Evolutionary conservation across 169 alveolate species (phyloP).

Genomic region (Eimeria falciformis): DNA sequence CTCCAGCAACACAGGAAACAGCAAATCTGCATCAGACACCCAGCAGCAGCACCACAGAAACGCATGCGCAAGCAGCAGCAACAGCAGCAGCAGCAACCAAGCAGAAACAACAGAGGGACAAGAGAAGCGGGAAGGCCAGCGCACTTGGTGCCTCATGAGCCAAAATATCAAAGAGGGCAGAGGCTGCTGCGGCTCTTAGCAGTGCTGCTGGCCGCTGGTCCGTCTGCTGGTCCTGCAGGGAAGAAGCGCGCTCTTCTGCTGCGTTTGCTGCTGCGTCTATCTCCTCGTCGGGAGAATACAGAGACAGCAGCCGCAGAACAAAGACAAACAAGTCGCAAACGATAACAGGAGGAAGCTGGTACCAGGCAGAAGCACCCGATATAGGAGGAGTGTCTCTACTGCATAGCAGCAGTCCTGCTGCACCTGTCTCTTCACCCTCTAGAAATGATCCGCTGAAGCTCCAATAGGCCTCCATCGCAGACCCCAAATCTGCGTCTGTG

Average conservation of each 20-base stretch:
- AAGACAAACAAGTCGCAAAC: background rate
- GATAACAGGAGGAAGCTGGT: background rate
- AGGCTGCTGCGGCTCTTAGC: background rate
- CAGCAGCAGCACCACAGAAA: constrained; percentile 1
- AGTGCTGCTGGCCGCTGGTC: constrained; percentile 7
- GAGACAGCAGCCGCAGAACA: constrained; percentile 5
- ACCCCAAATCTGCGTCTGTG: background rate
- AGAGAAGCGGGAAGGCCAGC: background rate
- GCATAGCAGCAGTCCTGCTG: background rate
- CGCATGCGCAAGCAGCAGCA: background rate
- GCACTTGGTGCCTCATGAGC: background rate
- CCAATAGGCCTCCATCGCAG: background rate
- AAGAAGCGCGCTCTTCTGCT: background rate
- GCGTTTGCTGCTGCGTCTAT: background rate
- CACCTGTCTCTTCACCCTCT: background rate
- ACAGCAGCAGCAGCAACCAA: background rate
- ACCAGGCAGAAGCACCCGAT: constrained; percentile 5
- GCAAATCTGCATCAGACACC: background rate
- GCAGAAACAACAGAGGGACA: background rate
- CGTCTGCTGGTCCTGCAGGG: background rate
- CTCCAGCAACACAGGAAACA: constrained; percentile 12
- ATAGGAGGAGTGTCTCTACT: background rate
- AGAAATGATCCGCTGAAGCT: background rate
- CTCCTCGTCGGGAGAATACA: background rate
- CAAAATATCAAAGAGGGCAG: background rate